phyloP scores from a whole-genome alignment of 2,329 filamentous ascomycete species.

The Xylaria multiplex region DNA sequence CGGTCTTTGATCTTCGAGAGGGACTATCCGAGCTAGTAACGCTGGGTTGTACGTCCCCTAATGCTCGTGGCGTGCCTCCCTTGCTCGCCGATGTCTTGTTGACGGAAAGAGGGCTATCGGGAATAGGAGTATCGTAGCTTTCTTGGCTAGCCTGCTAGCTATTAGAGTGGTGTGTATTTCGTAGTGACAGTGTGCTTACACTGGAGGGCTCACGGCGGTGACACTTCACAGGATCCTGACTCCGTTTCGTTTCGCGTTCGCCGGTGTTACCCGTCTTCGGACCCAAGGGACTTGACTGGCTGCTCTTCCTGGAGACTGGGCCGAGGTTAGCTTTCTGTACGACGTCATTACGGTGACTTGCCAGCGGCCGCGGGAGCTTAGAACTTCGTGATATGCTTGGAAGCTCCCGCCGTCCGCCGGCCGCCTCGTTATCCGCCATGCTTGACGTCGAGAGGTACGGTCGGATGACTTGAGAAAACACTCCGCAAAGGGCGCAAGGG shows the following conservation, averaged over 20 bases:
- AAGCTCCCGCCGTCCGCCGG: slow-evolving; percentile 25
- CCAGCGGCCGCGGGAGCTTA: slow-evolving; percentile 37
- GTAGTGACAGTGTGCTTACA: slow-evolving; percentile 28
- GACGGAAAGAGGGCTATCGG: slow-evolving; percentile 27
- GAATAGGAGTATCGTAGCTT: slow-evolving; percentile 35
- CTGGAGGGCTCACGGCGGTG: slow-evolving; percentile 33
- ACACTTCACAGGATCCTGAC: slow-evolving; percentile 23
- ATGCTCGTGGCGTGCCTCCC: slow-evolving; percentile 26
- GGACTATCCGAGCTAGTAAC: slow-evolving; percentile 17
- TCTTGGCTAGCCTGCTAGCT: slow-evolving; percentile 40
- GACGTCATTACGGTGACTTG: slow-evolving; percentile 27
- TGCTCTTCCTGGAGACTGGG: slow-evolving; percentile 36
- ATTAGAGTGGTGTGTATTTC: slow-evolving; percentile 17
- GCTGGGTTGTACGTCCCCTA: slow-evolving; percentile 25
- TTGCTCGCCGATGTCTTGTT: slow-evolving; percentile 5
- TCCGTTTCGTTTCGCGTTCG: slow-evolving; percentile 26
- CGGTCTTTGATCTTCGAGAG: slow-evolving; percentile 26
- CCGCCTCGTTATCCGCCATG: slow-evolving; percentile 36
- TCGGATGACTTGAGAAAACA: not conserved
- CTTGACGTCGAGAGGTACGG: slow-evolving; percentile 20
- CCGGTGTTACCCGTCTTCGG: slow-evolving; percentile 26
- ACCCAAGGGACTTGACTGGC: slow-evolving; percentile 20
- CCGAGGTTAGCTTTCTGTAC: slow-evolving; percentile 34
- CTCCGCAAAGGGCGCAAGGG: slow-evolving; percentile 6
- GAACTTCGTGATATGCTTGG: slow-evolving; percentile 31